Evolutionary conservation across 768 basidiomycete genomes (phyloP), one percentile per base, ranked within the genome.

Genomic region (Rhizopogon salebrosus): DNA sequence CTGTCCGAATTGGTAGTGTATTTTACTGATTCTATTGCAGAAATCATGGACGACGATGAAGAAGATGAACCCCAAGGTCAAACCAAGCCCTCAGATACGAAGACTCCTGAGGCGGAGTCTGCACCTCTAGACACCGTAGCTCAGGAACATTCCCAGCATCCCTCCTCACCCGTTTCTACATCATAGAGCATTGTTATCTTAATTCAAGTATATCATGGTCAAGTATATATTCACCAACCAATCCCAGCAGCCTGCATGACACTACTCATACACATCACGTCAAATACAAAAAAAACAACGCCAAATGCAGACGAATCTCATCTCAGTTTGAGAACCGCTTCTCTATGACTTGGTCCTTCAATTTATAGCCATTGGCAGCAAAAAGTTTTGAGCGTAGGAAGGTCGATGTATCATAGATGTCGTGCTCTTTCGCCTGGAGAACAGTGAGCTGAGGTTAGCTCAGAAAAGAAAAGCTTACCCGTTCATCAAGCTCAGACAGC

Each of bases 371-470:
- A 61, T 99, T 99, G 11, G 90, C 76, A 14, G 73, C 62, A 69
- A 99, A 99, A 24, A 99, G 65, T 58, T 84, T 86, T 3, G 91
- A 94, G 31, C 75, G 79, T 62, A 97, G 69, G 82, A 98, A 99
- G 4, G 92, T 83, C 18, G 80, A 71, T 29, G 87, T 81, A 64
- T 98, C 95, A 64, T 87, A 98, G 46, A 98, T 98, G 58, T 99
- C 97, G 59, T 97, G 87, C 46, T 98, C 97, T 64, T 95, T 97
- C 8, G 94, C 92, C 93, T 95, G 59, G 10, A 53, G 41, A 38
- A 43, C 16, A 20, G 49, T 63, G 48, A 67, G 60, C 46, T 10
- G 24, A 16, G 23, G 11, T 45, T 27, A 7, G 10, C 6, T 48
- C 37, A 54, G 3, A 45, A 6, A 51, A 16, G 39, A 22, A 6